Conservation (phyloP, 2,329 filamentous ascomycete genomes). For the Aspergillus puulaauensis region DNA sequence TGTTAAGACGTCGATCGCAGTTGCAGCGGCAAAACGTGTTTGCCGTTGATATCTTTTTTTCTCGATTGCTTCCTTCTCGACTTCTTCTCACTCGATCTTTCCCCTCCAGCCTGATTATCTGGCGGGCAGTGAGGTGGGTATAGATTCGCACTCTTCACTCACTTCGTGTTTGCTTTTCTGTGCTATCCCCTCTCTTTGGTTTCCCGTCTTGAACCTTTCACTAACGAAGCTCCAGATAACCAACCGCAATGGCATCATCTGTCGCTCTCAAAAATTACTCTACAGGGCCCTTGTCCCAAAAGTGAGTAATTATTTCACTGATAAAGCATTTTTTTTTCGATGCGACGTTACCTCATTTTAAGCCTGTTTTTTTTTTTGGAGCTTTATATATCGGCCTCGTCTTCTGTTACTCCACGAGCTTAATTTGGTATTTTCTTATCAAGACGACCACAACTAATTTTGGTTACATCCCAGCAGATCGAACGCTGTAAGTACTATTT, state of each 20-base stretch:
- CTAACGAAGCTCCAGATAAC: constrained; percentile 4
- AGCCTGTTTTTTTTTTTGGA: neutral
- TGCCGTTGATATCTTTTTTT: constrained; percentile 1
- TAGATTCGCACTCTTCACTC: neutral
- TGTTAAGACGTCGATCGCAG: constrained; percentile 11
- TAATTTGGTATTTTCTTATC: neutral
- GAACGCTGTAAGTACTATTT: constrained; percentile 12
- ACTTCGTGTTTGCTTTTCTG: neutral
- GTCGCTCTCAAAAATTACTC: constrained; percentile 62
- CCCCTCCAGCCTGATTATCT: neutral
- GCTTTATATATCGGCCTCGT: neutral
- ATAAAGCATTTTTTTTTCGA: neutral
- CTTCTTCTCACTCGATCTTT: neutral
- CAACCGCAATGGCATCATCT: constrained; percentile 31
- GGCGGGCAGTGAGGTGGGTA: neutral
- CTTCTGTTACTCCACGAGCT: neutral
- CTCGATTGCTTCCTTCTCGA: neutral
- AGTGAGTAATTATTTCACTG: constrained; percentile 47
- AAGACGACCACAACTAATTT: neutral
- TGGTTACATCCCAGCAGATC: constrained; percentile 6
- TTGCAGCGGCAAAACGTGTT: constrained; percentile 13
- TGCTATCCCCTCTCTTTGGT: neutral
- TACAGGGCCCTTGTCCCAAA: constrained; percentile 61
- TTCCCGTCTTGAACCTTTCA: neutral
- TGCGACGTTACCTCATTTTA: neutral